Base-by-base conservation (phyloP, 768 basidiomycete species). In the Baorangia bicolor region DNA sequence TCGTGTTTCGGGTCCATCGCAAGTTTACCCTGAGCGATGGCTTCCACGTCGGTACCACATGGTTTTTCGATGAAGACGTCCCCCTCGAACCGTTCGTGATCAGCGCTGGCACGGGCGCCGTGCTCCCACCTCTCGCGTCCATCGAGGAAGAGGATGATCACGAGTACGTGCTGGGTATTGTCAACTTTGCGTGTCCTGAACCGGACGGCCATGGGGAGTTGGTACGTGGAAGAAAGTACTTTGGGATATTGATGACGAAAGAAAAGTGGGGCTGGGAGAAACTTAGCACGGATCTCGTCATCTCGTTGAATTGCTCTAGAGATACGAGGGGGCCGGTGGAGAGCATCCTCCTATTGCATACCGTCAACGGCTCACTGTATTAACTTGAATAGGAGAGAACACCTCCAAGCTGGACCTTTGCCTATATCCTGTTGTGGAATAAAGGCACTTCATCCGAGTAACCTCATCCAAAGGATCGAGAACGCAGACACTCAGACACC, bases 191-290 rank as follows among this genome's bases (percentile, higher is more conserved):
- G 20, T 41, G 34, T 6, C 27, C 39, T 9, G 45, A 25, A 41
- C 34, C 23, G 6, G 31, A 43, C 8, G 30, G 12, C 12, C 31
- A 46, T 7, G 51, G 41, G n/a, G 47, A 40, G n/a, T 31, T 49
- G 51, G 21, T 49, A 20, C 4, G 39, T 5, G 51, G 38, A 14
- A 28, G 18, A 12, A 27, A 14, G 20, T 49, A 49, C 33, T 30
- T 59, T 40, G 57, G 57, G 10, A 6, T 59, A 12, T 28, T 60
- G 44, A 46, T 60, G 52, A 20, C 13, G 38, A 43, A 35, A 46
- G 42, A 4, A 23, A 60, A 45, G 18, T 60, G 58, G 59, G 58
- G 48, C 11, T 40, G 55, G 57, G 37, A 39, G 27, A 59, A 59
- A 21, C 57, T 48, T 14, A 37, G 41, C 31, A 40, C 57, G 4